phyloP scores from a whole-genome alignment of 1,284 basidiomycete species.

The Sanghuangporus weigelae region DNA sequence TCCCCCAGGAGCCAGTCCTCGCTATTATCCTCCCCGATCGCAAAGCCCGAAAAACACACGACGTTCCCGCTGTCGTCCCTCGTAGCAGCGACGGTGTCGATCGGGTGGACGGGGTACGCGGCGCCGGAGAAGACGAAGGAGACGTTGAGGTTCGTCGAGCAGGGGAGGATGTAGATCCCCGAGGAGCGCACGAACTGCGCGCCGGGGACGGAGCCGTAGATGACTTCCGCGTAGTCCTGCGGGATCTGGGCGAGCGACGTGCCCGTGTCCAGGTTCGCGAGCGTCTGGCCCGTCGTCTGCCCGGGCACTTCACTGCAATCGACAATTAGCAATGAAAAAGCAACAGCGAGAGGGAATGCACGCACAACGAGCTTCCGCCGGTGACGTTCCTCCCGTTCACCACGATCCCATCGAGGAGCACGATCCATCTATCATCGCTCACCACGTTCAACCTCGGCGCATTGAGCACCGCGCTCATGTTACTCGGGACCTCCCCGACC shows the following conservation, averaged over 20 bases:
- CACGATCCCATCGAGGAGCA: conserved; percentile 17
- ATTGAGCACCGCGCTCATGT: conserved; percentile 1
- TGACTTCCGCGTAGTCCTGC: conserved; percentile 13
- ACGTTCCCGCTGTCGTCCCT: conserved; percentile 5
- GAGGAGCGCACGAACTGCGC: conserved; percentile 9
- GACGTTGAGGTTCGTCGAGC: conserved; percentile 13
- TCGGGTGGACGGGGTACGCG: conserved; percentile 18
- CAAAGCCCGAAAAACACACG: conserved; percentile 15
- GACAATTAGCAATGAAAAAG: not conserved
- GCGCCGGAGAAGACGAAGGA: conserved; percentile 17
- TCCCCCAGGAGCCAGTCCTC: conserved; percentile 19
- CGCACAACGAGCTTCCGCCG: conserved; percentile 12
- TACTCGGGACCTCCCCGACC: conserved; percentile 15
- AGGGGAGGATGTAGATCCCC: conserved; percentile 18
- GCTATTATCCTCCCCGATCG: not conserved
- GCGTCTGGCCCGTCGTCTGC: conserved; percentile 11
- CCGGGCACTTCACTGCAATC: conserved; percentile 2
- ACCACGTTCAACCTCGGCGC: conserved; percentile 8
- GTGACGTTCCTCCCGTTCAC: conserved; percentile 16
- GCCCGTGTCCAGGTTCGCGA: conserved; percentile 20
- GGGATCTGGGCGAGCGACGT: conserved; percentile 17
- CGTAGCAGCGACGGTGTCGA: conserved; percentile 17
- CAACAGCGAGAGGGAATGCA: not conserved
- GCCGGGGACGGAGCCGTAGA: conserved; percentile 19
- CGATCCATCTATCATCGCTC: conserved; percentile 17